Base-by-base conservation (phyloP, 495 filamentous ascomycete genomes). In the Cladorrhinum samala region DNA sequence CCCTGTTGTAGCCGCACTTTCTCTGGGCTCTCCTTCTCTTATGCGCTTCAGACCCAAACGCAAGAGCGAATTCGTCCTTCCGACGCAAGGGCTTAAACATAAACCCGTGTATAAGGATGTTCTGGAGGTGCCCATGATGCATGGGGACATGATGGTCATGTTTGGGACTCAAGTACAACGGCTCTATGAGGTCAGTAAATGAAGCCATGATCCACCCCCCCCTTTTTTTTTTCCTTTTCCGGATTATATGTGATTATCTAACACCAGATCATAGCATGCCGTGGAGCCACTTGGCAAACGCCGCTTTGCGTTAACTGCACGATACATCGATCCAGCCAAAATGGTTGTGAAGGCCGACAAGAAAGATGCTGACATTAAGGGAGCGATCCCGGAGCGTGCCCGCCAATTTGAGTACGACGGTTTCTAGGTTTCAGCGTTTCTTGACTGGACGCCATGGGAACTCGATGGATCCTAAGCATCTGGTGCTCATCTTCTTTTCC, bases 111-210 rank as follows among this genome's bases (percentile, higher is more conserved):
- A 53, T 63, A 65, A 47, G n/a, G 60, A 56, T 41, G 59, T 72
- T 38, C 57, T 76, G 3, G 63, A 65, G 30, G 57, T 75, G 7
- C 36, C 57, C 1, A 74, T 95, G 25, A 64, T 77, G 25, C 91
- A 95, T 63, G 91, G 91, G 0, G 89, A 94, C 61, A 74, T 91
- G 42, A 76, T 94, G 21, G 76, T 94, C 2, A 95, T 95, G 91
- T 80, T 89, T 60, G 90, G 89, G 0, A 70, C 70, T 0, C 61
- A 72, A 1, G 80, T 95, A 24, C 91, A 95, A 60, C 78, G 79
- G 55, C 75, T 78, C 25, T 92, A 83, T 54, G 87, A 91, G 67
- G 86, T 85, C 62, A 46, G 76, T 70, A 47, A 19, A n/a, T n/a
- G n/a, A n/a, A n/a, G n/a, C n/a, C n/a, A n/a, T n/a, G n/a, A n/a